Base-by-base conservation (phyloP, 1,284 basidiomycete species). In the Mycena sp. region DNA sequence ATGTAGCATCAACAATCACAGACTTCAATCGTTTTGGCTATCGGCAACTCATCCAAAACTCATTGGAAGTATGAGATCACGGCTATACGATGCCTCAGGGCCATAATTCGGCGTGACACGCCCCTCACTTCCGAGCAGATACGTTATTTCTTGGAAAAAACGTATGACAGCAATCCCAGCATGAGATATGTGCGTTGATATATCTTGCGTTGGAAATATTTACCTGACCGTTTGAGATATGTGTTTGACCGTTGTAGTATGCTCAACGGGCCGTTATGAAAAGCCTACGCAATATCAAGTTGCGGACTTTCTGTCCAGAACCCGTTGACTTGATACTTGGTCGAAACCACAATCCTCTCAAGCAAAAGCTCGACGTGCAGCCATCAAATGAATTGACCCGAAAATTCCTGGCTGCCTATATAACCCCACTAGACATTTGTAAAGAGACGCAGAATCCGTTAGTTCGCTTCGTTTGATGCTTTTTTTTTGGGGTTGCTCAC, bases 61-160 rank as follows among this genome's bases (percentile, higher is more conserved):
- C 94, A 97, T 80, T 97, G 96, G 96, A 88, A 91, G 67, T 98
- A 96, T 80, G 85, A 87, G 2, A 91, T 96, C 59, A 89, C 70
- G 10, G 93, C 94, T 1, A 84, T 92, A 25, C 86, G 94, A 65
- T 90, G 92, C 79, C 83, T 97, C 18, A 88, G 93, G 52, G 89
- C 91, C 1, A 83, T 97, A 38, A 85, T 95, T 50, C 87, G 96
- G 22, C 88, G 93, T 13, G 96, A 98, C 79, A 81, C 82, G 22
- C 91, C 95, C 0, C 82, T 91, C 41, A 85, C 87, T 59, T 76
- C 87, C 0, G 77, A 81, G 20, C 89, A 91, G 72, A 81, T 90
- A 57, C 79, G 81, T 46, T 92, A 86, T 75, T 87, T 94, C 77
- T 76, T 93, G 52, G 81, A 87, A 18, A 87, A 86, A 75, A 83